phyloP scores from a whole-genome alignment of 768 basidiomycete species.

The Tricholoma sp. region DNA sequence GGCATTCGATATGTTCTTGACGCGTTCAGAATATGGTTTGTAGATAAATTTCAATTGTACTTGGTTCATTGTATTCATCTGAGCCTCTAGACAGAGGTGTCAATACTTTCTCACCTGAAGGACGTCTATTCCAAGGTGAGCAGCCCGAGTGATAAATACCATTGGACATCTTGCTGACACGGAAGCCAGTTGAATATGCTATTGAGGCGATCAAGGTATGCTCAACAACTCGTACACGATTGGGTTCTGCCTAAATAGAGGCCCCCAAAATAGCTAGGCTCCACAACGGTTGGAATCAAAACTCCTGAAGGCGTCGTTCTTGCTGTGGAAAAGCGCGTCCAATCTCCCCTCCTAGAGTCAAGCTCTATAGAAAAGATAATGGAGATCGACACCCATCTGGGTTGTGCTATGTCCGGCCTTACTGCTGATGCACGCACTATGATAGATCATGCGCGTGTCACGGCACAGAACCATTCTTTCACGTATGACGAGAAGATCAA shows the following conservation, averaged over 20 bases:
- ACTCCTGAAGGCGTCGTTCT: conserved; percentile 89
- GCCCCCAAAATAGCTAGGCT: conserved; percentile 75
- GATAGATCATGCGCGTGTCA: conserved; percentile 99
- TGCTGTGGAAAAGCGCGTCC: conserved; percentile 97
- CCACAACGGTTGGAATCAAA: conserved; percentile 93
- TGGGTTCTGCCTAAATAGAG: conserved; percentile 2
- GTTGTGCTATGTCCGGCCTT: conserved; percentile 96
- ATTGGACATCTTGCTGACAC: conserved; percentile 10
- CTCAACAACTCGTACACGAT: background rate
- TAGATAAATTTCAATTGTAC: conserved; percentile 4
- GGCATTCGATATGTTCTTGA: conserved; percentile 69
- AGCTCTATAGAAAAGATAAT: conserved; percentile 99
- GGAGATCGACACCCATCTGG: conserved; percentile 97
- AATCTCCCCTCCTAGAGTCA: conserved; percentile 92
- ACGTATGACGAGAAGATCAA: conserved; percentile 96
- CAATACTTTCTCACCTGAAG: conserved; percentile 98
- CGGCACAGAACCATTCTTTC: conserved; percentile 91
- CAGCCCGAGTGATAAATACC: background rate
- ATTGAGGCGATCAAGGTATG: conserved; percentile 97
- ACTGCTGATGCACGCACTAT: conserved; percentile 98
- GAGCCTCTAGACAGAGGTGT: conserved; percentile 78
- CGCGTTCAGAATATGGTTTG: conserved; percentile 91
- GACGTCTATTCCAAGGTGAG: conserved; percentile 95
- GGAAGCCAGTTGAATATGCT: conserved; percentile 81
- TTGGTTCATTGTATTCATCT: background rate